phyloP scores from a whole-genome alignment of 257 asterid genomes.

The Solanum microdontum region DNA sequence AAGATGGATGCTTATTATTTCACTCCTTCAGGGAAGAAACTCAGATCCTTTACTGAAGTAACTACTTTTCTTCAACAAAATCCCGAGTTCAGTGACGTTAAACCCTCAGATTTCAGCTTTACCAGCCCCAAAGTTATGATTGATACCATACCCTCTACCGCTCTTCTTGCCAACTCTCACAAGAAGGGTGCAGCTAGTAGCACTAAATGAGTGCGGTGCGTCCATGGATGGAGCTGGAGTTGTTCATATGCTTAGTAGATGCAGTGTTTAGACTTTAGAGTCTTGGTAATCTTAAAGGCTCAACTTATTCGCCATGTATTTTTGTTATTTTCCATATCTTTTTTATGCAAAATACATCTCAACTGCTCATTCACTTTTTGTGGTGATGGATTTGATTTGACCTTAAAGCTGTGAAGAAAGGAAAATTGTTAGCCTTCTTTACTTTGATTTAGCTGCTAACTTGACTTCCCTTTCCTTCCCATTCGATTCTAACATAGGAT shows the following conservation, averaged over 20 bases:
- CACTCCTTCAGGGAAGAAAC: slow-evolving; percentile 8
- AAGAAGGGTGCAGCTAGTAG: background rate
- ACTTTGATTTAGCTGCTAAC: background rate
- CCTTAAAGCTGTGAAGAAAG: background rate
- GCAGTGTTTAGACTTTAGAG: background rate
- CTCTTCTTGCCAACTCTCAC: background rate
- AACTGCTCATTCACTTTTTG: background rate
- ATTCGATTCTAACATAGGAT: background rate
- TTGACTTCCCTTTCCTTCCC: background rate
- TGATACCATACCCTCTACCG: background rate
- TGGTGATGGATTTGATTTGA: background rate
- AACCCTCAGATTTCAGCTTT: background rate
- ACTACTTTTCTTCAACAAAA: background rate
- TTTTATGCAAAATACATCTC: background rate
- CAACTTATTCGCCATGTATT: background rate
- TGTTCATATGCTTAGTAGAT: background rate
- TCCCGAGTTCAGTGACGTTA: background rate
- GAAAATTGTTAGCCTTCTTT: background rate
- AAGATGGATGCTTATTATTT: slow-evolving; percentile 5
- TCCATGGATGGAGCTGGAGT: background rate
- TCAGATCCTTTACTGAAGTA: background rate
- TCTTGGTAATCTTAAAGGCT: background rate
- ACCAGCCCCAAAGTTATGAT: slow-evolving; percentile 5
- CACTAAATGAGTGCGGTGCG: background rate
- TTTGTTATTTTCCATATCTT: background rate